Percentiles rank a stretch among this genome's conserved stretches.
Evolutionary conservation across 192 early-diverging fungal genomes (phyloP).

Genomic region (Coemansia erecta): DNA sequence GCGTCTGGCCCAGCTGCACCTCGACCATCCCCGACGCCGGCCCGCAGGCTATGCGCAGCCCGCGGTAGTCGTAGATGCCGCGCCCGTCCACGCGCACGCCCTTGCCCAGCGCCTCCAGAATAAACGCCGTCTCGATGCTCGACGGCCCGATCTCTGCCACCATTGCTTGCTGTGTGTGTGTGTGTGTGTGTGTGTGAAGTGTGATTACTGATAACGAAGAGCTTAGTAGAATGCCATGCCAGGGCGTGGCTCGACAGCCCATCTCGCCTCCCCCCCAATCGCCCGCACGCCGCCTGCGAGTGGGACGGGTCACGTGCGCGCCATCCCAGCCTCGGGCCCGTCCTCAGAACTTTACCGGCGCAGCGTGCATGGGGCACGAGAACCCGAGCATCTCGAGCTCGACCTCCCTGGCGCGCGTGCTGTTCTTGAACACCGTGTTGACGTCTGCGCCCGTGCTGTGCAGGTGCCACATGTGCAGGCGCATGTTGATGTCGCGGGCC

Average conservation of each 20-base stretch:
- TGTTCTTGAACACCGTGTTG: conserved; percentile 29
- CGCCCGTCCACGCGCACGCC: conserved; percentile 79
- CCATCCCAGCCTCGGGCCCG: no score
- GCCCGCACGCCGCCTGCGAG: not conserved
- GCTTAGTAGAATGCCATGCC: not conserved
- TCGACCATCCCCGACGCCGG: conserved; percentile 69
- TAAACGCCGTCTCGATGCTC: conserved; percentile 74
- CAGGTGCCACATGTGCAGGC: conserved; percentile 48
- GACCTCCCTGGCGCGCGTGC: conserved; percentile 29
- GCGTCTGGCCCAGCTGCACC: conserved; percentile 82
- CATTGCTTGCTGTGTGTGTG: conserved; percentile 16
- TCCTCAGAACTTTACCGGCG: conserved; percentile 28
- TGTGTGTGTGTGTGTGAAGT: not conserved
- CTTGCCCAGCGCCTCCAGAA: conserved; percentile 65
- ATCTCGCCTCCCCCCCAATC: no score
- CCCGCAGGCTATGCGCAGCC: conserved; percentile 65
- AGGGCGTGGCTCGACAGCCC: no score
- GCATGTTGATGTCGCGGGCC: conserved; percentile 42
- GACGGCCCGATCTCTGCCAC: conserved; percentile 57
- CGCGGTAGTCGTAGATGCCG: conserved; percentile 70
- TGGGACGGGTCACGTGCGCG: conserved; percentile 4
- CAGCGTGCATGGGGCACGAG: conserved; percentile 42
- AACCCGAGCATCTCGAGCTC: conserved; percentile 51
- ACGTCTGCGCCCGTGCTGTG: conserved; percentile 15
- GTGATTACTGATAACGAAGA: not conserved